These are phyloP conservation scores for Ottelia alismoides DNA, from an alignment of 106 monocot genomes.

Conservation along the genomic window DNA sequence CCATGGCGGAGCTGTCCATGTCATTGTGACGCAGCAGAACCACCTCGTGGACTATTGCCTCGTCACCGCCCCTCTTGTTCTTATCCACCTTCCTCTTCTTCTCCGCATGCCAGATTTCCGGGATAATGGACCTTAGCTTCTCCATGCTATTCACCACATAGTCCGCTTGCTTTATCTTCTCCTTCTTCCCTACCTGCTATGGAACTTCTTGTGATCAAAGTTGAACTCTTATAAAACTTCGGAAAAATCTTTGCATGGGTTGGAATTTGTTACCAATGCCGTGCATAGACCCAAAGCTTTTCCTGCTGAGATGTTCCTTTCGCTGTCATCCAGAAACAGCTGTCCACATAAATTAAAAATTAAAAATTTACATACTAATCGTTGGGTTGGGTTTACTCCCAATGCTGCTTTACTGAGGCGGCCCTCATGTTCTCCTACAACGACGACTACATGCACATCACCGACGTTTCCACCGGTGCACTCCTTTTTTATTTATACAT, in stretches of 20 bases:
- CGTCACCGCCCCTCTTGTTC: constrained; percentile 1
- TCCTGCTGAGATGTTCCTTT: constrained; percentile 76
- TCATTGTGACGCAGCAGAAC: constrained; percentile 12
- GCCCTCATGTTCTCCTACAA: no score
- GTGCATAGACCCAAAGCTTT: constrained; percentile 65
- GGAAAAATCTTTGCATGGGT: neutral
- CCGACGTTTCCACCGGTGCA: no score
- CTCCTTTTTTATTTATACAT: no score
- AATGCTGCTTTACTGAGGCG: no score
- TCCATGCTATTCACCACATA: constrained; percentile 35
- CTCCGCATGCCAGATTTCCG: constrained; percentile 74
- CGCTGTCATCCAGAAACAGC: constrained; percentile 87
- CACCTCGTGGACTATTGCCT: neutral
- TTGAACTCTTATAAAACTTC: neutral
- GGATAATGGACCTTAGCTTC: constrained; percentile 20
- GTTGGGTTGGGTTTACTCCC: no score
- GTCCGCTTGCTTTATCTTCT: constrained; percentile 43
- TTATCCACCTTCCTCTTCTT: no score
- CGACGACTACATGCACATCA: no score
- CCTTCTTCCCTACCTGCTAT: constrained; percentile 46
- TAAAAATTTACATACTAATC: no score
- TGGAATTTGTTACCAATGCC: constrained; percentile 36
- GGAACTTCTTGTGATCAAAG: neutral
- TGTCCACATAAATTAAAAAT: constrained; percentile 5
- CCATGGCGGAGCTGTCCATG: constrained; percentile 22